Percentiles rank a stretch among this genome's conserved stretches.
Conservation (phyloP, 371 early-diverging fungal species). For the Mucor circinelloides region DNA sequence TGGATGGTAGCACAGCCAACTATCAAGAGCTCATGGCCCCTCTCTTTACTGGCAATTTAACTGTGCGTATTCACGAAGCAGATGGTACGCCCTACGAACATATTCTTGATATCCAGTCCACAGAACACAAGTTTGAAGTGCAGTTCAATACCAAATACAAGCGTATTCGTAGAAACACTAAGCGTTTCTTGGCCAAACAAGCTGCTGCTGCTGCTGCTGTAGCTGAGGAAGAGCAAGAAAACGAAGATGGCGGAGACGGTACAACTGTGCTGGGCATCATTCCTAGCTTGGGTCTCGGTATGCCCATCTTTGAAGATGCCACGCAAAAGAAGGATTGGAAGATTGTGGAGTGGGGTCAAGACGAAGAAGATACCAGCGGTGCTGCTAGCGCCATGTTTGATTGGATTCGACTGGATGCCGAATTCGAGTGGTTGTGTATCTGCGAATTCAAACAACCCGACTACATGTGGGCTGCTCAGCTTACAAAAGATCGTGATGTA, state of each 20-base stretch:
- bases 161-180: constrained; percentile 86
- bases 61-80: constrained; percentile 92
- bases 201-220: constrained; percentile 80
- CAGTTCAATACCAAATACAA: constrained; percentile 97
- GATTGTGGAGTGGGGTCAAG: constrained; percentile 83
- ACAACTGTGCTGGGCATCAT: constrained; percentile 44
- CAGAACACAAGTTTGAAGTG: constrained; percentile 79
- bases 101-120: constrained; percentile 83
- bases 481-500: constrained; percentile 93
- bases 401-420: constrained; percentile 97
- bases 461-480: constrained; percentile 96
- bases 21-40: constrained; percentile 43
- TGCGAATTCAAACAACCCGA: constrained; percentile 92
- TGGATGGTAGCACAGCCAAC: constrained; percentile 16
- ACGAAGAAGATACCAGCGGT: constrained; percentile 71
- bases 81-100: constrained; percentile 94
- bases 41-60: constrained; percentile 80
- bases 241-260: constrained; percentile 63
- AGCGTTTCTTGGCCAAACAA: constrained; percentile 78
- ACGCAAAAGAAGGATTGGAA: constrained; percentile 74
- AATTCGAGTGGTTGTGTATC: constrained; percentile 91
- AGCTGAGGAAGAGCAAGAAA: constrained; percentile 65
- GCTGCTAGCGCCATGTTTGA: constrained; percentile 84
- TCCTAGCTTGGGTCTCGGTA: constrained; percentile 63
- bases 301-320: constrained; percentile 75